A percentile compares a stretch with the other conserved stretches of the same genome.
These are phyloP conservation scores for Syzygium oleosum DNA, from an alignment of 345 rosid species.

Conservation along the genomic window DNA sequence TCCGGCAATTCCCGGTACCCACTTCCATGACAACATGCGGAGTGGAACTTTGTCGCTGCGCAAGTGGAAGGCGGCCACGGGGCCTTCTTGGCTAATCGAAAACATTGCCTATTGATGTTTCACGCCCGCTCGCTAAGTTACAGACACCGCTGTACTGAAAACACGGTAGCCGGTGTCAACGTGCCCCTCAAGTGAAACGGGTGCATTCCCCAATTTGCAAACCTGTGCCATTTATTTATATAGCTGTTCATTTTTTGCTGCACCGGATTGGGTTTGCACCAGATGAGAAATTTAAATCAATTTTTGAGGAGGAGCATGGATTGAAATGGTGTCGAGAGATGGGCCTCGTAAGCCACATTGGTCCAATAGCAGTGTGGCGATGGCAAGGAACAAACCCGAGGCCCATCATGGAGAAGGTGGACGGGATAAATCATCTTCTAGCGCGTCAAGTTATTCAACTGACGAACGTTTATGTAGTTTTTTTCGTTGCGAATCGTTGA, in stretches of 20 bases:
- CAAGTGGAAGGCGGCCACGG: neutral
- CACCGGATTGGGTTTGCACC: fast-evolving
- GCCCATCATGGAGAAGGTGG: neutral
- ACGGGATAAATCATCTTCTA: neutral
- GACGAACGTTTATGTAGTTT: too few species aligned
- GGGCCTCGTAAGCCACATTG: neutral
- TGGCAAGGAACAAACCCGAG: neutral
- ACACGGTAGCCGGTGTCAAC: fast-evolving
- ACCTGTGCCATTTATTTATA: fast-evolving
- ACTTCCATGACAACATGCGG: fast-evolving
- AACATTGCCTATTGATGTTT: neutral
- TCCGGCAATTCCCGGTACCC: fast-evolving
- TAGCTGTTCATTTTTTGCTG: neutral
- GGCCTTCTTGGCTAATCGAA: neutral
- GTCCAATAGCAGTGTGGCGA: neutral
- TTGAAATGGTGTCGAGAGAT: neutral
- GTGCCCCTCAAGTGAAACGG: neutral
- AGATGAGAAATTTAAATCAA: neutral
- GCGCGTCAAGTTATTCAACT: neutral
- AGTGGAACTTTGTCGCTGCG: neutral
- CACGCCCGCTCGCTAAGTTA: fast-evolving
- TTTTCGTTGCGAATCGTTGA: too few species aligned
- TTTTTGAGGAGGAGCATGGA: neutral
- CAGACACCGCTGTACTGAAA: fast-evolving
- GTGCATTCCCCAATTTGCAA: neutral